Base-by-base conservation (phyloP, 345 rosid genomes). In the Trapa incisa region DNA sequence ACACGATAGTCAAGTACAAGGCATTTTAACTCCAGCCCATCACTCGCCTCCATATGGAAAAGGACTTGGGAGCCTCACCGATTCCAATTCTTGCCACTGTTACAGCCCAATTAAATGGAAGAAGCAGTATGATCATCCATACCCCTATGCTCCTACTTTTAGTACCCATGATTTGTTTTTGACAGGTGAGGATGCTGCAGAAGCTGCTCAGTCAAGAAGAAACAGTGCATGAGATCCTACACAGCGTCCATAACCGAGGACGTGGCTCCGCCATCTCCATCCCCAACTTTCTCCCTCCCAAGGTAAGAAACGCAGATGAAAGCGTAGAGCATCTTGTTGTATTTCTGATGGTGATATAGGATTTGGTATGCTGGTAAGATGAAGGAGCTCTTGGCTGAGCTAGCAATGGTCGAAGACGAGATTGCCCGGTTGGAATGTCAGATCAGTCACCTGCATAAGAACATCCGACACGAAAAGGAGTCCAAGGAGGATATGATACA, bases 161-260 rank as follows among this genome's bases (percentile, higher is more conserved):
- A 37, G 29, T 22, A 22, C 29, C 29, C 29, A 52, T 64, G 61
- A 36, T 60, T 50, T 64, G 7, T 58, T 43, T 22, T 61, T 54
- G 68, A 65, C 63, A 89, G 97, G 94, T 93, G 45, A 69, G 76
- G 48, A 78, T 80, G 75, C 89, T 93, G 70, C 81, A 82, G 64
- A 85, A 88, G 68, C 81, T 88, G 97, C 75, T 93, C 69, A 78
- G 81, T 65, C 94, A 89, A 76, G 96, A 93, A 83, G 92, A 88
- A 64, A 85, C 78, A 66, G 81, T 85, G 82, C 89, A 84, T 63
- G 88, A 85, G 72, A 77, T 87, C 74, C 79, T 90, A 78, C 84
- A 83, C 57, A 72, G 61, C 22, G 80, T 85, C 10, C 90, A 87
- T 69, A 68, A 79, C 33, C 76, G 78, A 70, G 75, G 70, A 33